Percentiles rank a stretch among this genome's conserved stretches.
Conservation (phyloP, 257 asterid species). For the Thymus mandschuricus region DNA sequence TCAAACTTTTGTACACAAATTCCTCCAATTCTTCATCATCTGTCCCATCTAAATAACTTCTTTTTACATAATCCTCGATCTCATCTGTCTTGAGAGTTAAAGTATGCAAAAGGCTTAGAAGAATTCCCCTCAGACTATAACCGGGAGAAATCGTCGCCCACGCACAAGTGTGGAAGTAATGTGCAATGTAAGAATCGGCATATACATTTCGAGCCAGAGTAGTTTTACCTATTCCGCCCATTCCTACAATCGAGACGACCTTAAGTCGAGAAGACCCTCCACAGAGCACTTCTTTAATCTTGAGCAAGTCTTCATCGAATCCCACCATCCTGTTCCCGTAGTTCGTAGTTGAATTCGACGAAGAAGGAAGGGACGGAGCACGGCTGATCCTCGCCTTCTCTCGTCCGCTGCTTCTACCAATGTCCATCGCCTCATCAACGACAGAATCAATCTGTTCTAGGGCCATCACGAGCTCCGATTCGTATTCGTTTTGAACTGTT, state of each 20-base stretch:
- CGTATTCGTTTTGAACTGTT: too few species aligned
- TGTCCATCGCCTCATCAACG: too few species aligned
- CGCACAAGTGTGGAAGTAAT: not conserved
- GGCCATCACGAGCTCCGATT: too few species aligned
- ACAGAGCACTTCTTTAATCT: not conserved
- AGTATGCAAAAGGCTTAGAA: not conserved
- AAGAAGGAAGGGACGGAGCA: too few species aligned
- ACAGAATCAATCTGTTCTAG: too few species aligned
- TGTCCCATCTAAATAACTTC: too few species aligned
- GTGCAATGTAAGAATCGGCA: not conserved
- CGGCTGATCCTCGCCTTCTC: too few species aligned
- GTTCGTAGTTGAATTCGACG: too few species aligned
- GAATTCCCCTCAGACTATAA: not conserved
- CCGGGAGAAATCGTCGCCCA: not conserved
- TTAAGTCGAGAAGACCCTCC: not conserved
- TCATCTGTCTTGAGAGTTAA: not conserved
- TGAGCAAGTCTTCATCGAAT: too few species aligned
- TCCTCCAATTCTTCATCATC: not conserved
- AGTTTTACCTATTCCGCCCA: not conserved
- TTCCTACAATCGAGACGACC: not conserved
- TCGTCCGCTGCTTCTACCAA: too few species aligned
- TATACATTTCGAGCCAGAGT: not conserved
- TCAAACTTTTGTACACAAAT: not conserved
- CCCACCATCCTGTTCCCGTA: too few species aligned
- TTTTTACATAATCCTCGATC: not conserved